Conservation (phyloP, 2,329 filamentous ascomycete species). For the Thermothelomyces thermophilus region DNA sequence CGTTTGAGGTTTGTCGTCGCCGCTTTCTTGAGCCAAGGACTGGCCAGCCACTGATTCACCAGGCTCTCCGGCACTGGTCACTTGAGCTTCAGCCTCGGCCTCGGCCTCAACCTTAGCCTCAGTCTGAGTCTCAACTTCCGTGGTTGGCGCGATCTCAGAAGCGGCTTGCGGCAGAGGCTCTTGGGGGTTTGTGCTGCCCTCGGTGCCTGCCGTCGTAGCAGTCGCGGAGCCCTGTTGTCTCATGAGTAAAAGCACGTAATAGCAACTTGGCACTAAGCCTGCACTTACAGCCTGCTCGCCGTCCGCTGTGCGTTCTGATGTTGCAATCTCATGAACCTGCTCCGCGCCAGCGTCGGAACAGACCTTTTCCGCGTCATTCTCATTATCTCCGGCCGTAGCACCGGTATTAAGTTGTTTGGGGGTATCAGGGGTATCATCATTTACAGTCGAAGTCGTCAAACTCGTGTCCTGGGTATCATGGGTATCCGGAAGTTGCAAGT, state of each 20-base stretch:
- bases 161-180: not conserved
- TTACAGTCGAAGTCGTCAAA: slow-evolving; percentile 14
- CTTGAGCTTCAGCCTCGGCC: not conserved
- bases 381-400: slow-evolving; percentile 16
- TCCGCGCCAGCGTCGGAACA: slow-evolving; percentile 7
- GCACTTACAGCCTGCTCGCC: slow-evolving; percentile 8
- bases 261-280: not conserved
- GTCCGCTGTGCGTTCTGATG: not conserved
- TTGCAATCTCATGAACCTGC: not conserved
- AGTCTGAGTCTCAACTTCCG: not conserved
- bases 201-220: not conserved
- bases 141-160: not conserved
- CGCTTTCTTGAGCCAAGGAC: not conserved
- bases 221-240: not conserved
- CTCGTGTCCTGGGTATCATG: slow-evolving; percentile 19
- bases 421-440: slow-evolving; percentile 19
- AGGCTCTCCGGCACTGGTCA: too few species aligned
- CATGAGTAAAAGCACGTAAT: not conserved
- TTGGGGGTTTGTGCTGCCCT: not conserved
- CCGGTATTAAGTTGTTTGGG: slow-evolving; percentile 14
- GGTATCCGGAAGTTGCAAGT: slow-evolving; percentile 18
- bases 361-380: slow-evolving; percentile 7
- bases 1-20: not conserved
- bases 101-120: not conserved
- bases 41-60: not conserved